Percentiles rank a stretch among this genome's conserved stretches.
Evolutionary conservation across 257 asterid species (phyloP).

Genomic region (Jacaranda mimosifolia): DNA sequence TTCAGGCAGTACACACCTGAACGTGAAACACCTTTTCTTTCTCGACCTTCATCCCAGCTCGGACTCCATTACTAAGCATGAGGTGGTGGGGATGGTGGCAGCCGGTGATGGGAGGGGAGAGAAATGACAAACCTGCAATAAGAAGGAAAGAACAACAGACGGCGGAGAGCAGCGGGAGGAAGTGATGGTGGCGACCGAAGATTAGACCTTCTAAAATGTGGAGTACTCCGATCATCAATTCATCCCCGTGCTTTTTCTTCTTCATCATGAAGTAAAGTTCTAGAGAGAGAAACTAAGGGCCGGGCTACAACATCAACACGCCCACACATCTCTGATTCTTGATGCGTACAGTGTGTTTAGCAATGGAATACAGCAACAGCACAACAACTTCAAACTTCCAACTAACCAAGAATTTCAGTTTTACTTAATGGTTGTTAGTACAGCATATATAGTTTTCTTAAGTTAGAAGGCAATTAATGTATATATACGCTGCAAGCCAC

Average conservation of each 20-base stretch:
- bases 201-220: slow-evolving; percentile 25
- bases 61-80: slow-evolving; percentile 30
- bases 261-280: slow-evolving; percentile 18
- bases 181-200: slow-evolving; percentile 36
- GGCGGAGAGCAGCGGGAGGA: slow-evolving; percentile 42
- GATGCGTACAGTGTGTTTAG: background rate
- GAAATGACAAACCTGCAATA: slow-evolving; percentile 42
- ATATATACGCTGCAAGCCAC: too few species aligned
- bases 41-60: slow-evolving; percentile 33
- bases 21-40: slow-evolving; percentile 32
- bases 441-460: too few species aligned
- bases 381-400: slow-evolving; percentile 32
- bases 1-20: slow-evolving; percentile 38
- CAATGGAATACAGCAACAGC: slow-evolving; percentile 27
- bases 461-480: too few species aligned
- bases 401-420: slow-evolving; percentile 9
- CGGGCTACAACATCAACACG: background rate
- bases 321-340: background rate
- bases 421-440: slow-evolving; percentile 7
- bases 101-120: slow-evolving; percentile 40
- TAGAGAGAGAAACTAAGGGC: background rate
- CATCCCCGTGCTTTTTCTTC: slow-evolving; percentile 34
- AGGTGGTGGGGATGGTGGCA: slow-evolving; percentile 4
- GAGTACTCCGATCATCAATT: slow-evolving; percentile 15
- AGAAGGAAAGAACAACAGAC: slow-evolving; percentile 37